Conservation (phyloP, 306 rosid genomes). For the Quercus variabilis region DNA sequence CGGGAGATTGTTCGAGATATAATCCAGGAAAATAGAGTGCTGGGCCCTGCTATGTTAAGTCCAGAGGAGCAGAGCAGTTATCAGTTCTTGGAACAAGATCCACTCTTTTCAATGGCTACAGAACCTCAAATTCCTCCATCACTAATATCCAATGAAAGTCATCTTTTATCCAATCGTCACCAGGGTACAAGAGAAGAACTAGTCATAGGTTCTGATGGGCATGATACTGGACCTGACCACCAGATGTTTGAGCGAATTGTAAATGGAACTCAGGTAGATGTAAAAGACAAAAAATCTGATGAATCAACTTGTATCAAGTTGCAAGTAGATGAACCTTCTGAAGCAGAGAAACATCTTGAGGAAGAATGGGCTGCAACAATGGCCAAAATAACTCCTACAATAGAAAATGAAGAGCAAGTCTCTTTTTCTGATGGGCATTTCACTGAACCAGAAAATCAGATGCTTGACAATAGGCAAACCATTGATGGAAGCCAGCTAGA, state of each 20-base stretch:
- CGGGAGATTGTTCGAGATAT: constrained; percentile 94
- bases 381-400: neutral
- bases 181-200: constrained; percentile 30
- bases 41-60: constrained; percentile 80
- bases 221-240: constrained; percentile 7
- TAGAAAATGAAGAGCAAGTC: constrained; percentile 11
- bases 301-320: constrained; percentile 8
- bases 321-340: constrained; percentile 13
- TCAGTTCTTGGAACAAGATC: constrained; percentile 49
- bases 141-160: constrained; percentile 36
- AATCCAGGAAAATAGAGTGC: constrained; percentile 91
- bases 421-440: constrained; percentile 15
- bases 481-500: constrained; percentile 12
- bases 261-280: constrained; percentile 36
- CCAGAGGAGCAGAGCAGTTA: constrained; percentile 37
- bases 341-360: constrained; percentile 18
- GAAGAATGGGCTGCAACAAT: constrained; percentile 1
- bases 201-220: constrained; percentile 36
- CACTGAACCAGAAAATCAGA: neutral
- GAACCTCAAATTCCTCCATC: constrained; percentile 42
- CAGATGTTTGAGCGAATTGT: constrained; percentile 20
- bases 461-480: neutral
- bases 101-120: constrained; percentile 63
- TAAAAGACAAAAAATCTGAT: constrained; percentile 13
- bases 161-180: constrained; percentile 17